Base-by-base conservation (phyloP, 306 rosid species). In the Macrotyloma uniflorum region DNA sequence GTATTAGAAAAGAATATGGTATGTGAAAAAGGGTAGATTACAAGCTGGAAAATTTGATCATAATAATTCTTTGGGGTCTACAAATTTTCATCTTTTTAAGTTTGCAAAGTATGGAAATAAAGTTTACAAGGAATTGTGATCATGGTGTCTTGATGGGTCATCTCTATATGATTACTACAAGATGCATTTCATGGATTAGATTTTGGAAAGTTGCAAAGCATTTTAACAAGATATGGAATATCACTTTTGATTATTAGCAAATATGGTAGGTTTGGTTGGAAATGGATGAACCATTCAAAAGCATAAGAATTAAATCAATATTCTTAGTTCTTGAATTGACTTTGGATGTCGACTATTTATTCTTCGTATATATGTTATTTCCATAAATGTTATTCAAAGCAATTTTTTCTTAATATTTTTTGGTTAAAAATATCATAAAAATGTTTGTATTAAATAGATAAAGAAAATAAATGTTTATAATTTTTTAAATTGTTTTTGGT, bases 21-120 rank as follows among this genome's bases (percentile, higher is more conserved):
- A 18, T 51, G 36, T 69, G 28, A 53, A 81, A 58, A 46, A 22
- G 4, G 42, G 4, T 59, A 46, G 58, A 75, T 47, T 68, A 72
- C 80, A 75, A 59, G 70, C 75, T 77, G 63, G 65, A 35, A 78
- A 67, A 11, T 20, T 61, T 46, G 47, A 75, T 26, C 66, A 63
- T 28, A 54, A 47, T 69, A 18, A 74, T 68, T 72, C 36, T 63
- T 23, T 79, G 75, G 81, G 84, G 81, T 62, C 79, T 70, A 13
- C 69, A 35, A 8, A 63, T 35, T 72, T 73, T 35, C 57, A 59
- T 82, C 59, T 38, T 59, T 47, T 59, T 19, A 22, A 49, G 54
- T 61, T 67, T 40, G 16, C 16, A n/a, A 71, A 24, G 12, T 13
- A 33, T 35, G 0, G 20, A 45, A 40, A 45, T 24, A 68, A 24